Evolutionary conservation across 2,329 filamentous ascomycete genomes (phyloP).

Genomic region (Capronia coronata): DNA sequence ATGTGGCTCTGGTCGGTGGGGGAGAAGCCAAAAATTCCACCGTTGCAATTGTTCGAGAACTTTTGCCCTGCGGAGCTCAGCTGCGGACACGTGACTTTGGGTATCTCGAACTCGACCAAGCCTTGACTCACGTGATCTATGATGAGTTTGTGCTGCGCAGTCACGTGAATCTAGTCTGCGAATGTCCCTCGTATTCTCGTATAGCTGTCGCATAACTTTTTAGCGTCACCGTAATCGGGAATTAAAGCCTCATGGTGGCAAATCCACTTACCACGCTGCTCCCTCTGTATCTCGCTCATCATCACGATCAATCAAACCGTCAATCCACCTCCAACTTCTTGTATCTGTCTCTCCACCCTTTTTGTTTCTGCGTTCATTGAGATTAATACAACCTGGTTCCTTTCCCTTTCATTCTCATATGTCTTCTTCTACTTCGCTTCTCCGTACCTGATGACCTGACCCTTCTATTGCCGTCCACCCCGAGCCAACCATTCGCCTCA

Average conservation of each 20-base stretch:
- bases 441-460: neutral
- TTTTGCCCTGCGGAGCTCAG: slow-evolving; percentile 29
- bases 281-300: slow-evolving; percentile 44
- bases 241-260: slow-evolving; percentile 2
- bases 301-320: no score
- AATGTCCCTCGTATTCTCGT: slow-evolving; percentile 33
- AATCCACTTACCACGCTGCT: no score
- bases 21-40: slow-evolving; percentile 1
- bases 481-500: neutral
- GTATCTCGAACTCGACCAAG: no score
- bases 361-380: neutral
- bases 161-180: no score
- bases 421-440: neutral
- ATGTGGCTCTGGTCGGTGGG: slow-evolving; percentile 32
- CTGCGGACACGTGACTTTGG: no score
- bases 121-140: slow-evolving; percentile 30
- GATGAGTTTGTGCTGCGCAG: no score
- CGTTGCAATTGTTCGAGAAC: slow-evolving; percentile 45
- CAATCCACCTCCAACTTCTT: slow-evolving; percentile 36
- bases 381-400: neutral
- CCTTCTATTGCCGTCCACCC: neutral
- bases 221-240: neutral
- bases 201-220: slow-evolving; percentile 35
- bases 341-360: slow-evolving; percentile 17
- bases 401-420: neutral